Evolutionary conservation across 768 basidiomycete genomes (phyloP).

Genomic region (Cubamyces sp.): DNA sequence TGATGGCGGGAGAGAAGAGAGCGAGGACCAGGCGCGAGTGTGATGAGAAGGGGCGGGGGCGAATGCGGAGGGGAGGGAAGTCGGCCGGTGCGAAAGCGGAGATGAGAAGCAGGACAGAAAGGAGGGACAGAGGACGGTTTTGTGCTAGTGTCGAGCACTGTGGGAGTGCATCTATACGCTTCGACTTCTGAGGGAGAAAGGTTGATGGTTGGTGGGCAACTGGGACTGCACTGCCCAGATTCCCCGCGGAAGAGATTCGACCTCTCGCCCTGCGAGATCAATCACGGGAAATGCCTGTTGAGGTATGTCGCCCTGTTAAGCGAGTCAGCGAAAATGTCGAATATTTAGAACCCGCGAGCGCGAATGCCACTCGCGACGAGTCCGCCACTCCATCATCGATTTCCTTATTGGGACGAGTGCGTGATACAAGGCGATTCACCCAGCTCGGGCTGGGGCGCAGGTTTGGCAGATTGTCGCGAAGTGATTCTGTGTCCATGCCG

Average conservation of each 20-base stretch:
- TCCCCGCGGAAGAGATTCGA: slow-evolving; percentile 8
- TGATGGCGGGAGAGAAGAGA: slow-evolving; percentile 27
- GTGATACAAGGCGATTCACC: slow-evolving; percentile 23
- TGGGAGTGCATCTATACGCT: slow-evolving; percentile 26
- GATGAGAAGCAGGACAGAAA: slow-evolving; percentile 21
- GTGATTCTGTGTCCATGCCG: slow-evolving; percentile 19
- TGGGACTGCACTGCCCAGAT: slow-evolving; percentile 25
- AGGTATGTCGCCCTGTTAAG: slow-evolving; percentile 18
- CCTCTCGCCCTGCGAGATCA: slow-evolving; percentile 22
- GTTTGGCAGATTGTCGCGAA: slow-evolving; percentile 29
- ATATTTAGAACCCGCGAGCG: slow-evolving; percentile 23
- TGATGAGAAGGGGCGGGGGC: slow-evolving; percentile 16
- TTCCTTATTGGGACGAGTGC: slow-evolving; percentile 12
- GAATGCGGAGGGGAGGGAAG: slow-evolving; percentile 24
- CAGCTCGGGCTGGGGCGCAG: slow-evolving; percentile 10
- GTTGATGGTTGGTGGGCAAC: slow-evolving; percentile 26
- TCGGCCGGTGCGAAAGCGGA: slow-evolving; percentile 26
- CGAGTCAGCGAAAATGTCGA: slow-evolving; percentile 24
- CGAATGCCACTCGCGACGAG: slow-evolving; percentile 8
- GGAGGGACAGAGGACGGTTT: slow-evolving; percentile 17
- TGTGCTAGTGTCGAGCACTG: slow-evolving; percentile 22
- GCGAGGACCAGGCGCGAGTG: slow-evolving; percentile 11
- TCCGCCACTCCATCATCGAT: slow-evolving; percentile 16
- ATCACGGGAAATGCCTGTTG: slow-evolving; percentile 22
- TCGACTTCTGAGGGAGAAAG: slow-evolving; percentile 22